Percentiles rank a stretch among this genome's conserved stretches.
Conservation (phyloP, 192 early-diverging fungal species). For the Umbelopsis vinacea region DNA sequence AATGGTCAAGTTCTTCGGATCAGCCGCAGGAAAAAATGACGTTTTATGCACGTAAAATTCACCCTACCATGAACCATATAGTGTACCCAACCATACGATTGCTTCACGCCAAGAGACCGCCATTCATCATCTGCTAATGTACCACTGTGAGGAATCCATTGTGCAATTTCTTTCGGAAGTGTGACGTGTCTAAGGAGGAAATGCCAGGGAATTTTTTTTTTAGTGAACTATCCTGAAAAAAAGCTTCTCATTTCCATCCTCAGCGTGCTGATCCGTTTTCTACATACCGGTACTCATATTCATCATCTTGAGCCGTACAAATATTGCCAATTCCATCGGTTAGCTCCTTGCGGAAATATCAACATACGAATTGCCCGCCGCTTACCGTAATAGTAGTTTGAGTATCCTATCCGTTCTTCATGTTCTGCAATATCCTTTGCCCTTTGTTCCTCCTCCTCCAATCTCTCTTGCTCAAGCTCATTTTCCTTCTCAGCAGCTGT, state of each 20-base stretch:
- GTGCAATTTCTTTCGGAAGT: conserved; percentile 44
- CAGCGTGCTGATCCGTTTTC: not conserved
- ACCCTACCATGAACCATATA: conserved; percentile 55
- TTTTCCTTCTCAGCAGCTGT: not conserved
- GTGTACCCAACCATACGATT: conserved; percentile 56
- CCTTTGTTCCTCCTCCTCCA: conserved; percentile 31
- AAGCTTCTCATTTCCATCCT: not conserved
- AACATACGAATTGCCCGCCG: too few relatives aligned
- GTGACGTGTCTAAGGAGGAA: conserved; percentile 44
- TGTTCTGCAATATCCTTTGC: conserved; percentile 46
- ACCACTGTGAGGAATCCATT: conserved; percentile 39
- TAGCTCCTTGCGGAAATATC: too few relatives aligned
- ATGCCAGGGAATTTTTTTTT: not conserved
- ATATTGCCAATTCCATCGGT: too few relatives aligned
- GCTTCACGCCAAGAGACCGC: conserved; percentile 48
- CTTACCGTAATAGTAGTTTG: conserved; percentile 46
- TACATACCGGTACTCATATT: conserved; percentile 33
- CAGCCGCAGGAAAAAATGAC: not conserved
- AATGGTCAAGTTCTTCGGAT: not conserved
- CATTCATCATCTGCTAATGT: conserved; percentile 54
- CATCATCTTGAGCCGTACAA: conserved; percentile 23
- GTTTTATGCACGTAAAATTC: not conserved
- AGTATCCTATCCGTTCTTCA: conserved; percentile 46
- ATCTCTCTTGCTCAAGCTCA: not conserved
- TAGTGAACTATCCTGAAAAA: too few relatives aligned